A percentile compares a stretch with the other conserved stretches of the same genome.
phyloP scores from a whole-genome alignment of 345 rosid genomes.

The Pseudoturritis turrita region DNA sequence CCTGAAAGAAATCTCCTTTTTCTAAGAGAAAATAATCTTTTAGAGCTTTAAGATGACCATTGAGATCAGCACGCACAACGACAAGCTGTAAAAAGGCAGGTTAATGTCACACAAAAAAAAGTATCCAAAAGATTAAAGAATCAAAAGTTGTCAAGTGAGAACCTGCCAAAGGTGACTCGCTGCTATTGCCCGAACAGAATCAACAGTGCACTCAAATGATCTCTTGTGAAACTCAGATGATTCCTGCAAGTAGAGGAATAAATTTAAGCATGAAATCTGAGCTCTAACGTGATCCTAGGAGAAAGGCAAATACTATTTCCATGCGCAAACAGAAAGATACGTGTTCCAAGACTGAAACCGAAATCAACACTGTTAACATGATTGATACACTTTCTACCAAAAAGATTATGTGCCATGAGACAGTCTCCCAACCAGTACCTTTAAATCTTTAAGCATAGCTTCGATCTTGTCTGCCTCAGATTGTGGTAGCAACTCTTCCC shows the following conservation, averaged over 20 bases:
- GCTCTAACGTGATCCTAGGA: neutral
- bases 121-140: neutral
- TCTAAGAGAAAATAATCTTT: constrained; percentile 96
- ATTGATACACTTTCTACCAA: neutral
- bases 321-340: neutral
- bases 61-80: constrained; percentile 87
- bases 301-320: constrained; percentile 5
- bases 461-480: constrained; percentile 96
- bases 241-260: constrained; percentile 47
- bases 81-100: constrained; percentile 64
- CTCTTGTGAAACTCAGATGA: constrained; percentile 92
- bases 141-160: constrained; percentile 24
- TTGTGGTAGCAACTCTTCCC: constrained; percentile 86
- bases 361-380: constrained; percentile 3
- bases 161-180: constrained; percentile 99
- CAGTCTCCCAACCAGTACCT: constrained; percentile 45
- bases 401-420: neutral
- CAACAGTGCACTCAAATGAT: constrained; percentile 78
- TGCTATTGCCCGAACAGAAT: constrained; percentile 86
- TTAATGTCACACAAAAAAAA: constrained; percentile 3
- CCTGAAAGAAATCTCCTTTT: constrained; percentile 98
- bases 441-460: constrained; percentile 74
- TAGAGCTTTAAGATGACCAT: constrained; percentile 91
- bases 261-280: neutral
- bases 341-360: neutral